These are phyloP conservation scores for Apiotrichum sp. DNA, from an alignment of 1,284 basidiomycete species.

Conservation along the genomic window DNA sequence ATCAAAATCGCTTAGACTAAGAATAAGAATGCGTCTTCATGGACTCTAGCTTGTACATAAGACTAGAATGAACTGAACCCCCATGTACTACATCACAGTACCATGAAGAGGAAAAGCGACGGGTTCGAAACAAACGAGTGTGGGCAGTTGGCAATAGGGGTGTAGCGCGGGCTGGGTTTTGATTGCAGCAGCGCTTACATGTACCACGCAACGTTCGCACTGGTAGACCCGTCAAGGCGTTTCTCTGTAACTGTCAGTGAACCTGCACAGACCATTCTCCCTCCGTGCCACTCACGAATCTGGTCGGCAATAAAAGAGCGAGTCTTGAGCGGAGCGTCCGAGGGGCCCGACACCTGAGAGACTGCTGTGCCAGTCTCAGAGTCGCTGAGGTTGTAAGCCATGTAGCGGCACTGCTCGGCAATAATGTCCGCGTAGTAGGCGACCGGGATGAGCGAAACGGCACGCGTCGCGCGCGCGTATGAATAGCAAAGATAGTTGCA, in stretches of 20 bases:
- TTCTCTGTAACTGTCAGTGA: not conserved
- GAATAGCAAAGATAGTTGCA: conserved; percentile 45
- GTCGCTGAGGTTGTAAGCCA: conserved; percentile 37
- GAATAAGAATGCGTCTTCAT: too few species aligned
- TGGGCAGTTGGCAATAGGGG: too few species aligned
- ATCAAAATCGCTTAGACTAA: too few species aligned
- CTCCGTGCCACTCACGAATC: conserved; percentile 2
- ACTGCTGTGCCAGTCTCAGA: conserved; percentile 1
- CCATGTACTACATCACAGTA: too few species aligned
- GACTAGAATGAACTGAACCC: too few species aligned
- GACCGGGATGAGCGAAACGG: conserved; percentile 44
- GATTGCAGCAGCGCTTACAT: not conserved
- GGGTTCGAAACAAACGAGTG: too few species aligned
- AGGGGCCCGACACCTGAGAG: not conserved
- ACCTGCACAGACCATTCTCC: too few species aligned
- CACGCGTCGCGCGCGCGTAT: conserved; percentile 46
- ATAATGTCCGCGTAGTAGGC: conserved; percentile 40
- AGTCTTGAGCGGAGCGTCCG: not conserved
- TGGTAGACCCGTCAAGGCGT: not conserved
- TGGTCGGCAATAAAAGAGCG: conserved; percentile 3
- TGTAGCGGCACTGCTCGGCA: conserved; percentile 44
- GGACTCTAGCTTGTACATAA: too few species aligned
- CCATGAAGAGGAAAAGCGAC: too few species aligned
- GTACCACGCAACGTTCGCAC: conserved; percentile 3
- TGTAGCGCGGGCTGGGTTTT: too few species aligned